Evolutionary conservation across 2,329 filamentous ascomycete species (phyloP), one percentile per base, ranked within the genome.

Genomic region (Penicillium sp.): DNA sequence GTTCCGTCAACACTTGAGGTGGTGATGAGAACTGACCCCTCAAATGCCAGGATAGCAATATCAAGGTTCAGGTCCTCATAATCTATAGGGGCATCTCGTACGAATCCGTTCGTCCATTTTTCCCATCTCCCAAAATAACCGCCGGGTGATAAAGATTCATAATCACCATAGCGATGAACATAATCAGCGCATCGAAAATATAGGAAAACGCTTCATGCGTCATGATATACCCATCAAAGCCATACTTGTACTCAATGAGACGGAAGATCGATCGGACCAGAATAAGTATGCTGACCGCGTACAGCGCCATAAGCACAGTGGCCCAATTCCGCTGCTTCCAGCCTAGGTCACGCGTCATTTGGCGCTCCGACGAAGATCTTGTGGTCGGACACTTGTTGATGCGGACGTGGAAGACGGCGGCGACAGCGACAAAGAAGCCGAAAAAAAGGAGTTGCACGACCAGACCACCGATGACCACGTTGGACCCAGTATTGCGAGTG

Each of bases 361-460:
- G 39, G 3, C 57, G 54, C 35, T 66, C 61, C 1, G 44, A n/a
- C 10, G 56, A 53, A 0, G 64, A 56, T 39, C 45, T 65, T 1
- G 55, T 22, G 1, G 61, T 64, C 1, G 63, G 61, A 0, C 41
- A 31, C 24, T 46, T 53, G 1, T 26, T 29, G n/a, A 83, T 72
- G 7, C 80, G 76, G 6, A 62, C 52, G 59, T 86, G 80, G 69
- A 86, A 86, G 0, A 82, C 56, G 1, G 76, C 63, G 0, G 82
- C 77, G 2, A 79, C 78, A 6, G 79, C 56, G 44, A 83, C 72
- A 65, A 88, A 88, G 48, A 86, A 72, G 22, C 76, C 78, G 58
- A 88, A 86, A 58, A 83, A 78, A 48, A 84, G 48, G 29, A 88
- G 77, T 63, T 88, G 86, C 19, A 87, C 68, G 44, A 83, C 71